Percentiles rank a stretch among this genome's conserved stretches.
These are phyloP conservation scores for Pseudophaeomoniella oleicola DNA, from an alignment of 2,329 filamentous ascomycete genomes.

Conservation along the genomic window DNA sequence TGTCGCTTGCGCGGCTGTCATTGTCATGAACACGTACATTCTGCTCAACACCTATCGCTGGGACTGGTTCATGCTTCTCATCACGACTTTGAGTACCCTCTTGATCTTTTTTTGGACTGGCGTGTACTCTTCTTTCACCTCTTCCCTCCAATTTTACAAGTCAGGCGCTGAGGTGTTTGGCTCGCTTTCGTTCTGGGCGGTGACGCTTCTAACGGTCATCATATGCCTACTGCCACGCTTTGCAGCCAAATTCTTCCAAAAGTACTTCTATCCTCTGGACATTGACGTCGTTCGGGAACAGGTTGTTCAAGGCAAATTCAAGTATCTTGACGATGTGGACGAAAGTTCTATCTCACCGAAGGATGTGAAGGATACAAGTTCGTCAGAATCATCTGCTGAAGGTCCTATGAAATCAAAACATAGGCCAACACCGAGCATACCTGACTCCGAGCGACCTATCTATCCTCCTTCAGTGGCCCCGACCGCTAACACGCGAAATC, in stretches of 20 bases:
- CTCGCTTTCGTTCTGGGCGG: slow-evolving; percentile 73
- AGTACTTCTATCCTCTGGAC: slow-evolving; percentile 85
- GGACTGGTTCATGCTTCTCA: slow-evolving; percentile 89
- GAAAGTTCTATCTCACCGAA: slow-evolving; percentile 37
- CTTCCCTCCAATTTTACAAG: slow-evolving; percentile 55
- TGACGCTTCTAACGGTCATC: slow-evolving; percentile 62
- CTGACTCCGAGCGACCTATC: slow-evolving; percentile 82
- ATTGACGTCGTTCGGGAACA: slow-evolving; percentile 95
- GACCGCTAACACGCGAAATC: slow-evolving; percentile 65
- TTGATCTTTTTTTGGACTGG: slow-evolving; percentile 95
- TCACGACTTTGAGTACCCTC: slow-evolving; percentile 67
- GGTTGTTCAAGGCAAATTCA: slow-evolving; percentile 67
- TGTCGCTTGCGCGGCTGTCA: slow-evolving; percentile 67
- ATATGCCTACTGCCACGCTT: slow-evolving; percentile 82
- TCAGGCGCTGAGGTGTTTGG: slow-evolving; percentile 67
- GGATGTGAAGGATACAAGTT: slow-evolving; percentile 36
- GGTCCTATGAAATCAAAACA: slow-evolving; percentile 28
- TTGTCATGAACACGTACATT: slow-evolving; percentile 88
- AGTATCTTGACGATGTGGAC: slow-evolving; percentile 47
- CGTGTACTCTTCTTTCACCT: slow-evolving; percentile 54
- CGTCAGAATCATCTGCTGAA: slow-evolving; percentile 38
- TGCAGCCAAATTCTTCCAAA: slow-evolving; percentile 72
- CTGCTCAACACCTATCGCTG: slow-evolving; percentile 93
- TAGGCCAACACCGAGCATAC: slow-evolving; percentile 48
- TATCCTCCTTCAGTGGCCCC: slow-evolving; percentile 79